Evolutionary conservation across 2,329 filamentous ascomycete genomes (phyloP), one percentile per base, ranked within the genome.

Genomic region (Fusarium cicatricum): DNA sequence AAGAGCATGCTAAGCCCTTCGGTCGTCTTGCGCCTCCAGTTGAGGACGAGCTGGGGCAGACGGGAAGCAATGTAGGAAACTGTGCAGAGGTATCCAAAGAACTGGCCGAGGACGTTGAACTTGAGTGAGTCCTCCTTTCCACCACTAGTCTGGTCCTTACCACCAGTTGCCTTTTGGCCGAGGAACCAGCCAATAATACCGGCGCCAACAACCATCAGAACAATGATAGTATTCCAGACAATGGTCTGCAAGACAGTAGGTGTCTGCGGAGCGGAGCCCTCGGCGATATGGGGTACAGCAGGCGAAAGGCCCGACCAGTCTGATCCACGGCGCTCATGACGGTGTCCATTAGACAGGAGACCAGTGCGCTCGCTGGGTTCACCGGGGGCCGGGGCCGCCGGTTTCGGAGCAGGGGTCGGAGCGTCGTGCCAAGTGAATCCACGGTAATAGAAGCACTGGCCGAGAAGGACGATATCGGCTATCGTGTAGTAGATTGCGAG

Each of bases 361-460:
- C 66, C 66, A 28, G 84, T 86, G 38, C 77, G 78, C 72, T 89
- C 86, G 60, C 77, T 76, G 11, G 81, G 75, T 56, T 77, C 76
- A 65, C 73, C 51, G 61, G 62, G 48, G 36, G 65, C 42, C 9
- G 55, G 69, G 26, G 70, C 70, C 21, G 73, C 65, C 50, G 78
- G 66, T 69, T 81, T 82, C 38, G 77, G 68, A 34, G 72, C 66
- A 10, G 79, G 71, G 8, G 75, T 70, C 12, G 82, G 75, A 51
- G 85, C 78, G 60, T 88, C 85, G 46, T 75, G 79, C 80, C 82
- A 84, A 2, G 85, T 87, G 65, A 97, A 95, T 4, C 93, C 93
- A 46, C 91, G 87, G 75, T 99, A 99, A 79, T 96, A 98, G 79
- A 98, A 96, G 75, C 91, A 96, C 76, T 99, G 95, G 1, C 81